A percentile compares a stretch with the other conserved stretches of the same genome.
Conservation (phyloP, 2,329 filamentous ascomycete species). For the Verticillium klebahnii region DNA sequence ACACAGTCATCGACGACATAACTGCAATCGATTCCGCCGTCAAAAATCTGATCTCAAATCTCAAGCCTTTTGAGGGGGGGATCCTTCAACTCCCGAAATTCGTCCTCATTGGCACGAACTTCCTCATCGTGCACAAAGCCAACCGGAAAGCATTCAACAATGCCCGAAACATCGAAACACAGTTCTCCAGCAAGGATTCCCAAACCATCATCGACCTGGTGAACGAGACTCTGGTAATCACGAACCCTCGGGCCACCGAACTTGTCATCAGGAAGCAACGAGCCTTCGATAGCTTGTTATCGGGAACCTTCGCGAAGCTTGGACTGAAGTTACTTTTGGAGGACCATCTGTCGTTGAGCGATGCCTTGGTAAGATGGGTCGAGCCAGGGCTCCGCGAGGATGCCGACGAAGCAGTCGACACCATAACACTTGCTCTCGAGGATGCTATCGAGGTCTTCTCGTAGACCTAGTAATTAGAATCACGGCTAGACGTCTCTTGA, state of each 20-base stretch:
- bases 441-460: neutral
- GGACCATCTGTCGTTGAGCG: neutral
- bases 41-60: neutral
- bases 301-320: neutral
- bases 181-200: neutral
- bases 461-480: neutral
- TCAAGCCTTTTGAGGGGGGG: neutral
- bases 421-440: neutral
- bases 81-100: neutral
- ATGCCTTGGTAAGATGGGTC: neutral
- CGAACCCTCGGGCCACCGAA: neutral
- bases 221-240: neutral
- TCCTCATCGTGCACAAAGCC: neutral
- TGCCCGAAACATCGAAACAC: neutral
- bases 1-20: neutral
- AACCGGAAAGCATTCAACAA: neutral
- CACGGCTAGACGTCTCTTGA: too few species aligned
- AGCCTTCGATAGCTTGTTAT: neutral
- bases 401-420: neutral
- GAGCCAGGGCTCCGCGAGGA: neutral
- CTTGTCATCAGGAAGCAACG: neutral
- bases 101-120: neutral
- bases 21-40: neutral
- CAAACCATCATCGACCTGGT: neutral
- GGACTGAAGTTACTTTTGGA: neutral